Conservation (phyloP, 805 yeast genomes). For the Priceomyces carsonii region DNA sequence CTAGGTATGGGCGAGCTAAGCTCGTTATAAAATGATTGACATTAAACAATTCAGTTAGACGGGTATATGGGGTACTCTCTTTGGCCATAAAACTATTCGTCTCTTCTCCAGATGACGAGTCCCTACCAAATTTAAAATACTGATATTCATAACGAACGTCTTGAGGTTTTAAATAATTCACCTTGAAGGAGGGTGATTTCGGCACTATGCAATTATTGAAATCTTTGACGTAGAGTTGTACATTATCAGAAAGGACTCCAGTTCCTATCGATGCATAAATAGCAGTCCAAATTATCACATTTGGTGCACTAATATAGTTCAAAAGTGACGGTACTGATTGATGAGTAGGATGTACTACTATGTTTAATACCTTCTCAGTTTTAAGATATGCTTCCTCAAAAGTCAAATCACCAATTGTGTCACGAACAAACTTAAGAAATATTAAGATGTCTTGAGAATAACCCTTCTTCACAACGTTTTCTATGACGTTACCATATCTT, state of each 20-base stretch:
- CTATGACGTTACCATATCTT: constrained; percentile 67
- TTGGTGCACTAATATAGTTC: constrained; percentile 92
- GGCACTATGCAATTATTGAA: constrained; percentile 61
- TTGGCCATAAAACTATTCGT: constrained; percentile 22
- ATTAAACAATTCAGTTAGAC: constrained; percentile 88
- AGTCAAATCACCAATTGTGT: constrained; percentile 77
- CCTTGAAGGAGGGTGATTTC: constrained; percentile 44
- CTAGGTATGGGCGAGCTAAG: constrained; percentile 89
- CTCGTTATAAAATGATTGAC: constrained; percentile 93
- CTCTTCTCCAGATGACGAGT: constrained; percentile 9
- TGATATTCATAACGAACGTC: constrained; percentile 49
- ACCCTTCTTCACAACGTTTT: constrained; percentile 74
- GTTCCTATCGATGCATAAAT: constrained; percentile 82
- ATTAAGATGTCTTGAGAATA: constrained; percentile 83
- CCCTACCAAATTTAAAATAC: constrained; percentile 27
- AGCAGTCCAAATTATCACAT: constrained; percentile 87
- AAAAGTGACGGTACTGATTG: constrained; percentile 68
- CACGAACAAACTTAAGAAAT: constrained; percentile 75
- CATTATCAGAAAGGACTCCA: constrained; percentile 60
- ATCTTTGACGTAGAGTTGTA: constrained; percentile 59
- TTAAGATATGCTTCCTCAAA: constrained; percentile 89
- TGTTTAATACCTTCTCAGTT: constrained; percentile 78
- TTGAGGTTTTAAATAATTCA: constrained; percentile 43
- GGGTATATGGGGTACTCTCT: constrained; percentile 67
- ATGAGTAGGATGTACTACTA: constrained; percentile 81